Base-by-base conservation (phyloP, 371 early-diverging fungal species). In the Mucor velutinosus region DNA sequence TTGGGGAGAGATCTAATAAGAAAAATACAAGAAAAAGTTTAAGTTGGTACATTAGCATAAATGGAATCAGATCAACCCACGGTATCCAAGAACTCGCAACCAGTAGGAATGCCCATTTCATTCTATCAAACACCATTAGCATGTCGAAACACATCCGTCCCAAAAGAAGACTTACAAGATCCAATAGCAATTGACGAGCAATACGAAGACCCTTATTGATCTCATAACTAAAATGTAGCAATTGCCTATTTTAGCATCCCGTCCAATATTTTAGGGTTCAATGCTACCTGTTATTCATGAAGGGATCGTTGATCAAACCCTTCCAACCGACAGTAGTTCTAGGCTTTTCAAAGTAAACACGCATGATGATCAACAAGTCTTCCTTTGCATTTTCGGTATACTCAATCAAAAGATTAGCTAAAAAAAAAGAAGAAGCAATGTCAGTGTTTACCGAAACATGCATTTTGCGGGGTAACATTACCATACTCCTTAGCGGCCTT, bases 321-420 rank as follows among this genome's bases (percentile, higher is more conserved):
- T 95, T 95, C 97, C 97, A 96, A 15, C 97, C 96, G 30, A 95
- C 95, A 14, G 95, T 96, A 6, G 97, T 95, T 65, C 97, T 81
- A 14, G 97, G 97, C 80, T 96, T 96, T 82, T 96, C 97, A 81
- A 97, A 97, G 86, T 95, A 97, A 47, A 92, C 92, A 53, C 97
- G 83, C 96, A 96, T 95, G 62, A 96, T 88, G 47, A 96, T 92
- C 23, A 86, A 69, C 60, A 96, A 75, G 30, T 96, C 95, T 29
- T 74, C 78, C 30, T 76, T 53, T 23, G 78, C 74, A 59, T 85
- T 78, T 14, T 89, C 81, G 19, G 88, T 89, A 60, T 88, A 85
- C 60, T 75, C 79, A 67, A 86, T 86, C 60, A 93, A 84, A 14
- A 58, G 67, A 8, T 63, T 47, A 23, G 86, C 80, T 80, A 67